phyloP scores from a whole-genome alignment of 176 grass and related monocot genomes.

The sorghum (Sorghum bicolor) region DNA sequence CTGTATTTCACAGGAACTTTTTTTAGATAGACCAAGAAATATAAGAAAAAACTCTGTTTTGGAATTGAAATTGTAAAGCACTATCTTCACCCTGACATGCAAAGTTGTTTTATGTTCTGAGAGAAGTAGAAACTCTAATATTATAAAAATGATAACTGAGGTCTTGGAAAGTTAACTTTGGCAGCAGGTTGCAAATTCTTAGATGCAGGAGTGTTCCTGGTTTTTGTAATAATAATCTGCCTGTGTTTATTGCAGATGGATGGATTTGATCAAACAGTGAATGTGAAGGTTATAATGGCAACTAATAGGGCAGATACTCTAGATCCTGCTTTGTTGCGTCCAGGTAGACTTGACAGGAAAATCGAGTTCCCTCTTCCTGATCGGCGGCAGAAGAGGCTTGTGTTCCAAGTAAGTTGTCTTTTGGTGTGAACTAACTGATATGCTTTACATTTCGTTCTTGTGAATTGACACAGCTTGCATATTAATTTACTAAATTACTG shows the following conservation, averaged over 20 bases:
- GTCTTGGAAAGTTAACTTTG: neutral
- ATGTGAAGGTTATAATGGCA: conserved; percentile 99
- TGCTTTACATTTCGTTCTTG: neutral
- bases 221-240: too few relatives aligned
- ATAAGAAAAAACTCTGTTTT: neutral
- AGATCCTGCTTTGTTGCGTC: conserved; percentile 91
- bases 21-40: neutral
- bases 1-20: neutral
- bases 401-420: conserved; percentile 78
- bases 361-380: conserved; percentile 98
- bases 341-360: conserved; percentile 92
- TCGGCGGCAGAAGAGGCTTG: conserved; percentile 87
- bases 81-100: neutral
- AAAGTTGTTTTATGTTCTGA: neutral
- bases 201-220: neutral
- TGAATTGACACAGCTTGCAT: neutral
- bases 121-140: neutral
- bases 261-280: conserved; percentile 99
- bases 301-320: conserved; percentile 97
- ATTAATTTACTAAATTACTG: neutral
- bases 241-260: conserved; percentile 68
- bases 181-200: neutral
- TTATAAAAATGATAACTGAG: neutral
- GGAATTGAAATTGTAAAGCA: neutral
- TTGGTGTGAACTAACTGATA: neutral